Base-by-base conservation (phyloP, 148 eudicot genomes). In the Polygonum maritimum region DNA sequence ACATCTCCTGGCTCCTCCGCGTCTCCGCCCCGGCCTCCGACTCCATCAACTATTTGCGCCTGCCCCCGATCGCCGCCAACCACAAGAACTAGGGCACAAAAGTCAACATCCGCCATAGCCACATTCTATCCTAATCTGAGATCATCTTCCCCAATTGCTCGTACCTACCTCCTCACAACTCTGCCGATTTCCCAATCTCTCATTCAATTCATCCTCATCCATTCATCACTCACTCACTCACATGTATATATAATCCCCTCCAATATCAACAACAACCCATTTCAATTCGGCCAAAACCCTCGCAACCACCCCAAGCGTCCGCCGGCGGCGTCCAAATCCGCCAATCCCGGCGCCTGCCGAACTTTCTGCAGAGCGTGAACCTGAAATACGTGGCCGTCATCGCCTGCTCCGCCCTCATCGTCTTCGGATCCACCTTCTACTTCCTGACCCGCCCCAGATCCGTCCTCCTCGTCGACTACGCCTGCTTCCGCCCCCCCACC, bases 381-480 rank as follows among this genome's bases (percentile, higher is more conserved):
- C 77, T 86, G 26, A 89, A 85, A 74, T 87, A 87, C 38, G 90
- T 83, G 0, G 70, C 69, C 44, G 77, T 84, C 57, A 35, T 83
- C 44, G 12, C 74, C 7, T 76, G 81, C 57, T 71, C 83, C 8
- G 65, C 79, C 0, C 52, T 87, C 8, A 48, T 85, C 7, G 85
- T 84, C 0, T 82, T 83, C 21, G 92, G 87, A 26, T 76, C 81
- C 77, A 82, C 90, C 12, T 52, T 69, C 18, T 89, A 85, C 71
- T 55, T 85, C 81, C 75, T 84, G 82, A 87, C 84, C 81, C 81
- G 90, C 16, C 88, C 90, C 54, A 81, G 74, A 75, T 74, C 87
- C 51, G 54, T 89, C 5, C 87, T 77, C 81, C 75, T 89, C n/a
- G 80, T 89, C 11, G 92, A 89, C 55, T 89, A 84, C 84, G 81